Conservation (phyloP, 371 early-diverging fungal genomes). For the Mucor circinelloides region DNA sequence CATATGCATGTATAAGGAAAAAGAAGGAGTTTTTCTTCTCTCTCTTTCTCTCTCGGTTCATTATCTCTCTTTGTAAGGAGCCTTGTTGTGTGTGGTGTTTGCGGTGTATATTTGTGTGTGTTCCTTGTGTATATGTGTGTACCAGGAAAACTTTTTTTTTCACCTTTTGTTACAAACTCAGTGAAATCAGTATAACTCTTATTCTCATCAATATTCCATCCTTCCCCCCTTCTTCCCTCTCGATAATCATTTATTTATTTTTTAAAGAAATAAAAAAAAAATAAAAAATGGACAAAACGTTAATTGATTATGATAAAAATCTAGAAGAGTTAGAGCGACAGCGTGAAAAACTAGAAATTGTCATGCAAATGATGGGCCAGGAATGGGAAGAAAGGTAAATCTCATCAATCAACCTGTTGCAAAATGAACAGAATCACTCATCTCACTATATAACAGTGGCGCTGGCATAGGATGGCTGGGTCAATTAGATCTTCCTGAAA, state of each 20-base stretch:
- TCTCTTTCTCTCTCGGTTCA: not conserved
- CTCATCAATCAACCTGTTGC: not conserved
- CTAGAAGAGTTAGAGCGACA: conserved; percentile 48
- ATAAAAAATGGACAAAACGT: conserved; percentile 41
- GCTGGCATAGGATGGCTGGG: conserved; percentile 54
- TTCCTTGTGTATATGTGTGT: too few relatives aligned
- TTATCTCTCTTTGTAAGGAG: not conserved
- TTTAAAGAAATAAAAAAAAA: not conserved
- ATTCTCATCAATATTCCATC: not conserved
- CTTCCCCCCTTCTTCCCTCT: conserved; percentile 2
- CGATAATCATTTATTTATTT: not conserved
- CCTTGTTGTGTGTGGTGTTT: not conserved
- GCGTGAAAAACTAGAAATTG: conserved; percentile 41
- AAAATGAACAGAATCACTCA: not conserved
- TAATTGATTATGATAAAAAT: conserved; percentile 50
- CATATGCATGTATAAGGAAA: conserved; percentile 3
- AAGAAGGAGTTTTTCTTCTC: conserved; percentile 5
- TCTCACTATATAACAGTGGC: conserved; percentile 31
- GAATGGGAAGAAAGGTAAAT: conserved; percentile 58
- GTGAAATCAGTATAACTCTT: not conserved
- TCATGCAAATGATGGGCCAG: conserved; percentile 52
- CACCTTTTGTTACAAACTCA: not conserved
- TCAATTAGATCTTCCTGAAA: conserved; percentile 28
- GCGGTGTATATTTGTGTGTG: not conserved
- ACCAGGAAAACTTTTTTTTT: not conserved